Percentiles rank a stretch among this genome's conserved stretches.
phyloP scores from a whole-genome alignment of 805 yeast species.

The Ogataea sp. region DNA sequence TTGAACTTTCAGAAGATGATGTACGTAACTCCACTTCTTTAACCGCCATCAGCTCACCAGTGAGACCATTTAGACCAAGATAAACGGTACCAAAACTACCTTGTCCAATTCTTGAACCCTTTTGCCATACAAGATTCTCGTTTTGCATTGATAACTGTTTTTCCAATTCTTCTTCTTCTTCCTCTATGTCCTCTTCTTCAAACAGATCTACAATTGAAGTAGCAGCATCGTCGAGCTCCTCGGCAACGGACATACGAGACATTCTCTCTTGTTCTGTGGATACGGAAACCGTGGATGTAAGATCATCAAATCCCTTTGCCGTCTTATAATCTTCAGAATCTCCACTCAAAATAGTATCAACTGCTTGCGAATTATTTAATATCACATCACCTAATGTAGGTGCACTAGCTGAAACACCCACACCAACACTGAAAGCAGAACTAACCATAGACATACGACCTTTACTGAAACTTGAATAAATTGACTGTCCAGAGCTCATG shows the following conservation, averaged over 20 bases:
- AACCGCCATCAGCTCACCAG: constrained; percentile 96
- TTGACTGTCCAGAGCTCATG: constrained; percentile 4
- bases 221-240: constrained; percentile 11
- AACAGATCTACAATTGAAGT: constrained; percentile 40
- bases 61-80: constrained; percentile 81
- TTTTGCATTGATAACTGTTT: constrained; percentile 29
- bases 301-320: neutral
- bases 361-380: constrained; percentile 46
- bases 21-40: constrained; percentile 76
- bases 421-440: constrained; percentile 20
- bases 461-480: constrained; percentile 13
- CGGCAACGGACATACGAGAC: constrained; percentile 15
- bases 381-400: constrained; percentile 61
- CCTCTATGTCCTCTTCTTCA: constrained; percentile 29
- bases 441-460: constrained; percentile 19
- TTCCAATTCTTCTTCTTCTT: constrained; percentile 31
- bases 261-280: neutral
- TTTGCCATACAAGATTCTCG: constrained; percentile 65
- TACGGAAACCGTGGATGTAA: neutral
- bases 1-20: constrained; percentile 22
- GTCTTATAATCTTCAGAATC: neutral
- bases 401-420: constrained; percentile 20
- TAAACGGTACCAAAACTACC: constrained; percentile 95
- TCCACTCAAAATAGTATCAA: constrained; percentile 30
- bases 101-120: constrained; percentile 88